Evolutionary conservation across 1,284 basidiomycete species (phyloP), one percentile per base, ranked within the genome.

Genomic region (Flammula alnicola): DNA sequence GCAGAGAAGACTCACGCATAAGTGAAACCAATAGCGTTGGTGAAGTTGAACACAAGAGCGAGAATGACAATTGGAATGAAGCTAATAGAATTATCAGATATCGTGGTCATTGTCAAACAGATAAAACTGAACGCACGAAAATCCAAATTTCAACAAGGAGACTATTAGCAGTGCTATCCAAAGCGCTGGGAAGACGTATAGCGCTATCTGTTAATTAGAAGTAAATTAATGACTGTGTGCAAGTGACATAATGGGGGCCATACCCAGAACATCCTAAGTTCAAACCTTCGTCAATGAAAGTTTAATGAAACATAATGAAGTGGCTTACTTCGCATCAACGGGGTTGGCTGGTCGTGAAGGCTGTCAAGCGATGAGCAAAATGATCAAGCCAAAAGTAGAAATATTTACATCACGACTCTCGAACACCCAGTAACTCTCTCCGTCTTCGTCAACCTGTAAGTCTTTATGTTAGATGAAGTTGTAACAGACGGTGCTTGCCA

Each of bases 381-480:
- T 40, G 9, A 29, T 19, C 25, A 36, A 22, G n/a, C 7, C 29
- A 25, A 22, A 44, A 11, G 45, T 23, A 12, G 20, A 35, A 19
- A 14, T 42, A 69, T 84, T 64, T 70, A 94, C 93, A 69, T 96
- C 94, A 63, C 93, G 81, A 59, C 88, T 91, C 72, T 96, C 94
- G 61, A 97, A 97, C 3, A 97, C 94, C 94, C 94, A 97, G 57
- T 88, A 93, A 65, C 89, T 93, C 65, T 95, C 93, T 2, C 95
- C 95, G 59, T 97, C 93, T 47, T 96, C 94, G 62, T 97, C 93
- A 10, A 98, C 88, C 86, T 88, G 52, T 4, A 3, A 33, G 19
- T 5, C 35, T 62, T 47, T 16, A 38, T 42, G 26, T 27, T 6
- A 30, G 51, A 47, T 20, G 27, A 38, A 11, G 46, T 47, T 31